Evolutionary conservation across 2,329 filamentous ascomycete species (phyloP), one percentile per base, ranked within the genome.

Genomic region (Sphaerostilbella broomeana): DNA sequence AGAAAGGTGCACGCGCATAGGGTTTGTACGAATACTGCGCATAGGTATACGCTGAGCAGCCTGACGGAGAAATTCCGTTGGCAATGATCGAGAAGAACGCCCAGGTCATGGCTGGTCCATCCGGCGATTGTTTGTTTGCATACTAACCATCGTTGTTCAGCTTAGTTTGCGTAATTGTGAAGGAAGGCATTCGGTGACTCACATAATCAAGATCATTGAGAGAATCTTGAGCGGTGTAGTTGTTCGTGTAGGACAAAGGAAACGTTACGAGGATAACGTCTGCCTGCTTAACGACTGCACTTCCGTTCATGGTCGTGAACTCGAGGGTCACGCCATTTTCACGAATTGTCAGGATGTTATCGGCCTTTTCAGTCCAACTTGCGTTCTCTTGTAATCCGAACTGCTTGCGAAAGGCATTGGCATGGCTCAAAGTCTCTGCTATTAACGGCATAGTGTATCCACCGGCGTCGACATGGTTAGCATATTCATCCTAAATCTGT

Each of bases 31-130:
- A 73, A 44, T 80, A 76, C 20, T 82, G 68, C 6, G 75, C 69
- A 51, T 84, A 84, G 0, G 80, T 84, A 53, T 77, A 84, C 3
- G 76, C 72, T 1, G 79, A 75, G 56, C 81, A 86, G 4, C 81
- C 81, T 1, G 77, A 80, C 0, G 72, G 72, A 1, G 76, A 78
- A n/a, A 84, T 68, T 38, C 75, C 68, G 43, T 79, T 81, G 19
- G 80, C 79, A 8, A 78, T 74, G 35, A 84, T 76, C 43, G 76
- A 75, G 57, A 82, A 84, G 11, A 82, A 77, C 10, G 78, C 77
- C 56, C 79, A 85, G 1, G 81, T 86, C 82, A 86, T 86, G 6
- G 76, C 81, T 0, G 81, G 82, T 0, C 82, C 81, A 47, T 83
- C 72, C 0, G 72, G 62, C 12, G 54, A 55, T 10, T 53, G 52